Percentiles rank a stretch among this genome's conserved stretches.
phyloP scores from a whole-genome alignment of 108 stramenopile species.

The Fragilaria crotonensis region DNA sequence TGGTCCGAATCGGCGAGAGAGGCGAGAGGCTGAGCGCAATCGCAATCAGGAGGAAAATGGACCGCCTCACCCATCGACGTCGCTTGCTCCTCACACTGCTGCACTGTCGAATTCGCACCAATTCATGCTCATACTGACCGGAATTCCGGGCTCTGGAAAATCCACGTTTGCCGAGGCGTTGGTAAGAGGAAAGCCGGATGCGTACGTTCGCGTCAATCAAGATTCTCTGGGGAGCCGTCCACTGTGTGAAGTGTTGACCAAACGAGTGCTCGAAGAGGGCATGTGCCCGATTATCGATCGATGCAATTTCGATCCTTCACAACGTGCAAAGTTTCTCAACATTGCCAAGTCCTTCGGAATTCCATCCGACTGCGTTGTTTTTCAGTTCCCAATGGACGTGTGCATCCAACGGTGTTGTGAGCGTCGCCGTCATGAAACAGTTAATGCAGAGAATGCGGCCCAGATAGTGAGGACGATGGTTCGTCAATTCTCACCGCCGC shows the following conservation, averaged over 20 bases:
- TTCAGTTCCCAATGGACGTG: slow-evolving; percentile 17
- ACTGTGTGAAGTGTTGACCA: slow-evolving; percentile 27
- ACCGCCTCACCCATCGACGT: no score
- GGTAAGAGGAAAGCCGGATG: slow-evolving; percentile 29
- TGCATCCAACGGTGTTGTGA: slow-evolving; percentile 22
- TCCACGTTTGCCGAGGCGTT: slow-evolving; percentile 42
- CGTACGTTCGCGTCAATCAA: slow-evolving; percentile 61
- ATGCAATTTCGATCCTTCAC: slow-evolving; percentile 47
- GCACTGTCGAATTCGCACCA: slow-evolving; percentile 6
- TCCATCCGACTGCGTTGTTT: slow-evolving; percentile 22
- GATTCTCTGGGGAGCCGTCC: slow-evolving; percentile 43
- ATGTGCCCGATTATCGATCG: slow-evolving; percentile 57
- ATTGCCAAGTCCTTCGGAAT: slow-evolving; percentile 11
- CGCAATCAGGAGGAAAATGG: no score
- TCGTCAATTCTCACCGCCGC: slow-evolving; percentile 11
- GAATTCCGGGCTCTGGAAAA: slow-evolving; percentile 65
- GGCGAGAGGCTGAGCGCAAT: no score
- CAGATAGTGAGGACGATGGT: slow-evolving; percentile 17
- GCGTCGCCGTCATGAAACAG: slow-evolving; percentile 24
- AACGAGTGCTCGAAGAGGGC: slow-evolving; percentile 9
- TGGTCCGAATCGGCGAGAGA: no score
- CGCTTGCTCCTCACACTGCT: no score
- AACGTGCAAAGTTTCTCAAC: slow-evolving; percentile 34
- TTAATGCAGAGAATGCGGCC: slow-evolving; percentile 15
- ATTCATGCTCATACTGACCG: slow-evolving; percentile 47